phyloP scores from a whole-genome alignment of 2,329 filamentous ascomycete species.

The Aspergillus versicolor region DNA sequence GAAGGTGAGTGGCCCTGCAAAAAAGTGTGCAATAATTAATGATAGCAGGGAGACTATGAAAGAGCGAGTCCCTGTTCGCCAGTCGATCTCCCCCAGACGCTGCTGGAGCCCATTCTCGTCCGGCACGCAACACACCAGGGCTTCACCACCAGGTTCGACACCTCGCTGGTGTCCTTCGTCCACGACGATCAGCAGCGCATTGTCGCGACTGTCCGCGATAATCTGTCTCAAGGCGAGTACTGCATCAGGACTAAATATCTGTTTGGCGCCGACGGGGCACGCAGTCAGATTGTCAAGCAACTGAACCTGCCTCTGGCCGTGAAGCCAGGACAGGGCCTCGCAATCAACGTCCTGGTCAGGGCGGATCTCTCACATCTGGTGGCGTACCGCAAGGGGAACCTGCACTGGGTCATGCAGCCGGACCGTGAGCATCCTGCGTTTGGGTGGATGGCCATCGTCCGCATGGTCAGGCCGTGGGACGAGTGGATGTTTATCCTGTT shows the following conservation, averaged over 20 bases:
- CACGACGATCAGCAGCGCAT: neutral
- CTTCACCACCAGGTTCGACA: slow-evolving; percentile 47
- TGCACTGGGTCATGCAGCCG: slow-evolving; percentile 51
- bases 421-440: slow-evolving; percentile 53
- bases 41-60: slow-evolving; percentile 43
- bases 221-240: slow-evolving; percentile 34
- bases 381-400: neutral
- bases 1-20: slow-evolving; percentile 29
- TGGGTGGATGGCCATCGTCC: slow-evolving; percentile 50
- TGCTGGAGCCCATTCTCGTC: slow-evolving; percentile 51
- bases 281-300: neutral
- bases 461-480: slow-evolving; percentile 65
- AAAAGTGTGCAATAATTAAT: neutral
- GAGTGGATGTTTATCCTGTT: slow-evolving; percentile 63
- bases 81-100: slow-evolving; percentile 49
- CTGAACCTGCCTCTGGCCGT: neutral
- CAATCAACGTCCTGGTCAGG: neutral
- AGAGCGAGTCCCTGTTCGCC: slow-evolving; percentile 44
- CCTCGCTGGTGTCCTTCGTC: slow-evolving; percentile 2
- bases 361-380: neutral
- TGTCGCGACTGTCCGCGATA: slow-evolving; percentile 25
- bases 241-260: slow-evolving; percentile 55
- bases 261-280: slow-evolving; percentile 57
- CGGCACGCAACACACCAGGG: slow-evolving; percentile 41
- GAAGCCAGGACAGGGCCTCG: neutral